Evolutionary conservation across 768 basidiomycete species (phyloP).

Genomic region (Calocera viscosa): DNA sequence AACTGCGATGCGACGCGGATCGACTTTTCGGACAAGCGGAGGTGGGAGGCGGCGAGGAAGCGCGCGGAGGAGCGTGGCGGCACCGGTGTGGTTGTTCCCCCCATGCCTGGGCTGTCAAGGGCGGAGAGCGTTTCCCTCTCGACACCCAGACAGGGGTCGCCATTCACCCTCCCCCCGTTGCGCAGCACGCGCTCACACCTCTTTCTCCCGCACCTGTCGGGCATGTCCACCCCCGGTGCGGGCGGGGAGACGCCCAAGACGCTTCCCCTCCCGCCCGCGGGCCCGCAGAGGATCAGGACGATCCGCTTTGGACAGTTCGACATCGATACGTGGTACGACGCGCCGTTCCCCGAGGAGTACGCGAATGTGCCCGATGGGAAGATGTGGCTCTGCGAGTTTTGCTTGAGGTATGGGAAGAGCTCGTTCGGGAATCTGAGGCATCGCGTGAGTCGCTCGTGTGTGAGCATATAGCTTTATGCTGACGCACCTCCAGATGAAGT

Average conservation of each 20-base stretch:
- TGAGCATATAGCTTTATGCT: background rate
- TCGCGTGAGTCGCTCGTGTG: slow-evolving; percentile 42
- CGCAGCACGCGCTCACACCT: slow-evolving; percentile 29
- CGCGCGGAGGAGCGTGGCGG: background rate
- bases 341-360: slow-evolving; percentile 97
- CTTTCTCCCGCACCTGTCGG: slow-evolving; percentile 30
- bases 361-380: slow-evolving; percentile 80
- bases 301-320: slow-evolving; percentile 87
- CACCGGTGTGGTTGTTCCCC: slow-evolving; percentile 15
- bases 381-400: slow-evolving; percentile 96
- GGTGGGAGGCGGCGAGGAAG: background rate
- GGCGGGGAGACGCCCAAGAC: slow-evolving; percentile 21
- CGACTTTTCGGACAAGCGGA: background rate
- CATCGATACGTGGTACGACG: slow-evolving; percentile 97
- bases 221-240: slow-evolving; percentile 7
- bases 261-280: slow-evolving; percentile 14
- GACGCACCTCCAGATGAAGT: slow-evolving; percentile 57
- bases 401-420: slow-evolving; percentile 95
- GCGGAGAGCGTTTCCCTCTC: slow-evolving; percentile 18
- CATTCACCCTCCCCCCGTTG: slow-evolving; percentile 11
- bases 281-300: slow-evolving; percentile 51
- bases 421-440: slow-evolving; percentile 76
- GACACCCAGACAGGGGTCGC: background rate
- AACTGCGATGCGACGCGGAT: background rate
- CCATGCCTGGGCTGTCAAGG: slow-evolving; percentile 30